Evolutionary conservation across 371 early-diverging fungal genomes (phyloP).

Genomic region (Apophysomyces elegans): DNA sequence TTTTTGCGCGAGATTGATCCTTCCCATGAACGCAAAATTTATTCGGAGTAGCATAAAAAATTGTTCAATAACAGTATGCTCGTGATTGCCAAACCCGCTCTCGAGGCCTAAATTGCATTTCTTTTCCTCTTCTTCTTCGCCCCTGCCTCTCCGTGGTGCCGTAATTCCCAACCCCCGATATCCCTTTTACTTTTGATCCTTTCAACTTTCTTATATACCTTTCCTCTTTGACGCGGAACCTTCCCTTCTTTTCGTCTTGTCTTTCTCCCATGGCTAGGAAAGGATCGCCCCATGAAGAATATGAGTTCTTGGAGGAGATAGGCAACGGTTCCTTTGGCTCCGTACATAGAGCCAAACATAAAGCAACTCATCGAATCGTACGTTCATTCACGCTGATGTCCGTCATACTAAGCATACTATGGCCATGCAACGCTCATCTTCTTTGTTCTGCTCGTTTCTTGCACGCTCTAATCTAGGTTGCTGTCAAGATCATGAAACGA

Average conservation of each 20-base stretch:
- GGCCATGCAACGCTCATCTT: neutral
- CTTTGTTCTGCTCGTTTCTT: neutral
- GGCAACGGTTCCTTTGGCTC: constrained; percentile 96
- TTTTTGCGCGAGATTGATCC: too few relatives aligned
- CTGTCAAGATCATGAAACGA: constrained; percentile 95
- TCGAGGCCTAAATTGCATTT: neutral
- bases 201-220: constrained; percentile 14
- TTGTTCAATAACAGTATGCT: too few relatives aligned
- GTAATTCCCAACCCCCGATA: constrained; percentile 11
- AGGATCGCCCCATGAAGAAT: constrained; percentile 59
- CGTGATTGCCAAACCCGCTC: neutral
- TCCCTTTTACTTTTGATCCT: constrained; percentile 14
- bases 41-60: too few relatives aligned
- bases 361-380: constrained; percentile 78
- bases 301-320: constrained; percentile 76
- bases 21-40: too few relatives aligned
- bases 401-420: neutral
- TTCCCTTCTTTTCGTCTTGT: constrained; percentile 3
- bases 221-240: constrained; percentile 6
- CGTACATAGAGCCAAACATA: constrained; percentile 80
- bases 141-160: constrained; percentile 8
- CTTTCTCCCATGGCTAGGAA: constrained; percentile 35
- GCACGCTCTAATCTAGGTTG: constrained; percentile 63
- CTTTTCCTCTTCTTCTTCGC: neutral
- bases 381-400: constrained; percentile 11